phyloP scores from a whole-genome alignment of 2,329 filamentous ascomycete genomes.

The Microsporum ferrugineum region DNA sequence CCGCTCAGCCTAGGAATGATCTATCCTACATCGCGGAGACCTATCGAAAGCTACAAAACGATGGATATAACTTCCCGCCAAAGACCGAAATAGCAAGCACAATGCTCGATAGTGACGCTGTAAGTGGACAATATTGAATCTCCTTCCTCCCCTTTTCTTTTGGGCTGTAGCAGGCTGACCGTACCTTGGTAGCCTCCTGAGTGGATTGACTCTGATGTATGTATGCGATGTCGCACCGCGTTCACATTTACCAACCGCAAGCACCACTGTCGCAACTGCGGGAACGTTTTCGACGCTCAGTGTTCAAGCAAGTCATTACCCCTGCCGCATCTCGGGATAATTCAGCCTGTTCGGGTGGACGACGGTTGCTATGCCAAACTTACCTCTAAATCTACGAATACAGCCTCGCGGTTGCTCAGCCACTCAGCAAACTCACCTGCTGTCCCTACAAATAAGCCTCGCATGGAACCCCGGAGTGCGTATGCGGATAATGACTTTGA shows the following conservation, averaged over 20 bases:
- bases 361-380: constrained; percentile 90
- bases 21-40: constrained; percentile 79
- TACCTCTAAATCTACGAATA: constrained; percentile 52
- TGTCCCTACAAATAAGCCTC: constrained; percentile 52
- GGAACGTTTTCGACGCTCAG: constrained; percentile 91
- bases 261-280: constrained; percentile 95
- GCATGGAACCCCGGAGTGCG: constrained; percentile 84
- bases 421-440: constrained; percentile 32
- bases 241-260: constrained; percentile 98
- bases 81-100: constrained; percentile 78
- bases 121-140: constrained; percentile 42
- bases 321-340: constrained; percentile 82
- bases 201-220: constrained; percentile 96
- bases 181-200: constrained; percentile 61
- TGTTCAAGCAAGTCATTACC: constrained; percentile 84
- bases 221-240: constrained; percentile 89
- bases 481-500: constrained; percentile 85
- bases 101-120: constrained; percentile 94
- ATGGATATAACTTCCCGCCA: constrained; percentile 83
- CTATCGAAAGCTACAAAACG: constrained; percentile 68
- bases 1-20: constrained; percentile 73
- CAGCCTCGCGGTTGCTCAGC: constrained; percentile 20
- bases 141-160: neutral
- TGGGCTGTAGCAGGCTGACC: neutral
- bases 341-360: constrained; percentile 83